Percentiles rank a stretch among this genome's conserved stretches.
These are phyloP conservation scores for Pseudocercospora eumusae DNA, from an alignment of 2,329 filamentous ascomycete species.

Conservation along the genomic window DNA sequence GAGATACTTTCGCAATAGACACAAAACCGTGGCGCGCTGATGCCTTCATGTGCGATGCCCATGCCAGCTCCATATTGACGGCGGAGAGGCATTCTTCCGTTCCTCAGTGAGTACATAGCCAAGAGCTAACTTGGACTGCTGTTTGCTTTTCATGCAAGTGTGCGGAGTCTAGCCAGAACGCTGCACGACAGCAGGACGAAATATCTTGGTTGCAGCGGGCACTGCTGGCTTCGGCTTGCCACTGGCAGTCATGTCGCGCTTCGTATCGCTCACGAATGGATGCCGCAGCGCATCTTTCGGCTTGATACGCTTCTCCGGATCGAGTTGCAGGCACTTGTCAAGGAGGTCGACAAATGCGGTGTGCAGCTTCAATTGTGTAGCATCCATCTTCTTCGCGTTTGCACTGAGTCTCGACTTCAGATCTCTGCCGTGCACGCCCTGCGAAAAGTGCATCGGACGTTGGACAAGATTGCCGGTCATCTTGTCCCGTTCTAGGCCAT, in stretches of 20 bases:
- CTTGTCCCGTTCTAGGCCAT: conserved; percentile 83
- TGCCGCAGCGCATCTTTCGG: conserved; percentile 84
- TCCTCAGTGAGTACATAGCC: neutral
- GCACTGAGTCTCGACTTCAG: conserved; percentile 75
- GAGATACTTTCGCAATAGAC: neutral
- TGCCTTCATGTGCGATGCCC: neutral
- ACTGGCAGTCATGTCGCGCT: conserved; percentile 19
- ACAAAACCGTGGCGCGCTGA: neutral
- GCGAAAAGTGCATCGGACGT: conserved; percentile 65
- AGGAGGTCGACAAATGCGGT: conserved; percentile 83
- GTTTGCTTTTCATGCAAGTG: neutral
- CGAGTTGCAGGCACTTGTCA: conserved; percentile 83
- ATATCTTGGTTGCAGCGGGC: conserved; percentile 11
- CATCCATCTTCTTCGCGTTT: conserved; percentile 67
- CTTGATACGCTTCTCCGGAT: conserved; percentile 88
- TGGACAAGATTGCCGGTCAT: conserved; percentile 77
- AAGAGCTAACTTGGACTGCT: neutral
- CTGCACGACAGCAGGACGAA: conserved; percentile 25
- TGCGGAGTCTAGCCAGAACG: conserved; percentile 23
- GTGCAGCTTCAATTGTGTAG: conserved; percentile 74
- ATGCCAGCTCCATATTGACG: neutral
- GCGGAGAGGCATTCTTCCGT: neutral
- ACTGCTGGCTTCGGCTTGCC: conserved; percentile 18
- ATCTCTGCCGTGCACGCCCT: conserved; percentile 61
- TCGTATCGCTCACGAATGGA: conserved; percentile 66